These are phyloP conservation scores for Tilletia caries DNA, from an alignment of 1,284 basidiomycete genomes.

Conservation along the genomic window DNA sequence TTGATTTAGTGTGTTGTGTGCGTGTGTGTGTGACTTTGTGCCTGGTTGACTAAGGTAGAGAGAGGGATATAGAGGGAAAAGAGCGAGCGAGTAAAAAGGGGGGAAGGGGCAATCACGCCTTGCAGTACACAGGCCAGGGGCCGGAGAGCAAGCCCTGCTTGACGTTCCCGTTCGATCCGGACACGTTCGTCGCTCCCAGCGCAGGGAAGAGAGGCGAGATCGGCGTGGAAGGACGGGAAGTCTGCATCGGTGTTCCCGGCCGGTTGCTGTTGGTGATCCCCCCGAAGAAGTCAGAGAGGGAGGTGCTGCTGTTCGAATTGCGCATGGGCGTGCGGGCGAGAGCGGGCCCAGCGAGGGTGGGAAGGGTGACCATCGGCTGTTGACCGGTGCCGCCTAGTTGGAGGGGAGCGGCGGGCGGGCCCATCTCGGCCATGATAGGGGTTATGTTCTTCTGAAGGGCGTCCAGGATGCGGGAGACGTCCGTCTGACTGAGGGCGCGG, in stretches of 20 bases:
- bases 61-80: no score
- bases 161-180: neutral
- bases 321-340: conserved; percentile 10
- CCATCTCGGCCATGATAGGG: neutral
- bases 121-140: neutral
- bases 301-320: conserved; percentile 1
- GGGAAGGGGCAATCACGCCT: neutral
- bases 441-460: conserved; percentile 72
- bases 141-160: neutral
- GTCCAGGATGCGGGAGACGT: conserved; percentile 57
- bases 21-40: no score
- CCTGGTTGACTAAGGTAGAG: no score
- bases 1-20: no score
- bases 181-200: neutral
- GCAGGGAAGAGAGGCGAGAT: conserved; percentile 10
- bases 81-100: no score
- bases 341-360: conserved; percentile 7
- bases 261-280: conserved; percentile 11
- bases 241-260: conserved; percentile 12
- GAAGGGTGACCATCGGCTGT: neutral
- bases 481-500: conserved; percentile 59
- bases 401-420: neutral
- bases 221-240: conserved; percentile 27
- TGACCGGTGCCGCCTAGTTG: neutral
- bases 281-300: conserved; percentile 15